Base-by-base conservation (phyloP, 2,329 filamentous ascomycete genomes). In the Trichoderma sp. region DNA sequence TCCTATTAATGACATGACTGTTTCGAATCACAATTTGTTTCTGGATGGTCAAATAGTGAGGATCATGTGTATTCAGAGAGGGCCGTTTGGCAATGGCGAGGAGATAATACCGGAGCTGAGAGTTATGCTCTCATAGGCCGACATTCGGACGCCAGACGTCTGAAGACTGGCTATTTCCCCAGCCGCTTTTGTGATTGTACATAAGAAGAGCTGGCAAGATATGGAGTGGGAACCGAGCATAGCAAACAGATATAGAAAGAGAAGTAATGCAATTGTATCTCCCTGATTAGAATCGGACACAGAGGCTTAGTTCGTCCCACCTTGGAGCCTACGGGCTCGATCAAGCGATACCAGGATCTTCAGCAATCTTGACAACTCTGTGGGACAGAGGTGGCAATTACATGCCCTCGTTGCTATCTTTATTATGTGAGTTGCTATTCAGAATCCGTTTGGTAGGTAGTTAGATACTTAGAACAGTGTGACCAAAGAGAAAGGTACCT, bases 41-140 rank as follows among this genome's bases (percentile, higher is more conserved):
- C 7, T 45, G 41, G 3, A 45, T 45, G 16, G 41, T n/a, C 0
- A 1, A 41, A 8, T 0, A 18, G 38, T 41, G 6, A 45, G 8
- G 41, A 2, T 2, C n/a, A 7, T 45, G 1, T 7, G 3, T n/a
- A 1, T 45, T n/a, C 9, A 18, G 1, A 2, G 16, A 45, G 3
- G 9, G 16, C 3, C 1, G 1, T 3, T 45, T n/a, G 41, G 41
- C 16, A 9, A 2, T 45, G 7, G 41, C 3, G 41, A 45, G 38
- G 38, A 41, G 7, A 45, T 18, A 45, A 9, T 0, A 4, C 41
- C 3, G 41, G 16, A n/a, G 41, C 41, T 9, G 41, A 45, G 41
- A n/a, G 7, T 1, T 9, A 9, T 4, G 1, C 3, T n/a, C 41
- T n/a, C 41, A 45, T 1, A 45, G 1, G 41, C 41, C 0, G 41